Conservation (phyloP, 441 rosid genomes). For the Kokia cookei region DNA sequence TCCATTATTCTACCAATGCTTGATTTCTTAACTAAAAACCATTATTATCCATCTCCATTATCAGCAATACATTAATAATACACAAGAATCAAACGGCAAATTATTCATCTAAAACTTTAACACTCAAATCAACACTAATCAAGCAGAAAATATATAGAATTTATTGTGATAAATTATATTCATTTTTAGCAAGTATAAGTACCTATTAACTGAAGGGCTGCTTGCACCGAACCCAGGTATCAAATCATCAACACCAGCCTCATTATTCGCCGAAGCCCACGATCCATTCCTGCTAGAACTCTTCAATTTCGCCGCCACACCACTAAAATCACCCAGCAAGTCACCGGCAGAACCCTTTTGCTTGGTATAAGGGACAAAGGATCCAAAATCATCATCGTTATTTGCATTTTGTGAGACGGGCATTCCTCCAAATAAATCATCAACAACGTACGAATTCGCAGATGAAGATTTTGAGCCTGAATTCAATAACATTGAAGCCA, state of each 20-base stretch:
- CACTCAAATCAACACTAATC: neutral
- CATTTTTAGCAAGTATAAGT: constrained; percentile 2
- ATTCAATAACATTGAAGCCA: constrained; percentile 39
- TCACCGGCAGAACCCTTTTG: constrained; percentile 38
- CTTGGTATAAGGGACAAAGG: constrained; percentile 35
- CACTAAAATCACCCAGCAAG: constrained; percentile 49
- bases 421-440: constrained; percentile 57
- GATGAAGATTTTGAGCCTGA: constrained; percentile 24
- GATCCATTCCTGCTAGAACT: constrained; percentile 25
- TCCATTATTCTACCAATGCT: neutral
- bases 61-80: neutral
- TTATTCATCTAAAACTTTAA: neutral
- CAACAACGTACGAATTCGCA: constrained; percentile 19
- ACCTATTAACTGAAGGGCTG: constrained; percentile 41
- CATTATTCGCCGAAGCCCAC: constrained; percentile 8
- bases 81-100: neutral
- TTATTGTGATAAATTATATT: neutral
- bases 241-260: constrained; percentile 51
- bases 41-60: neutral
- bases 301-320: constrained; percentile 23
- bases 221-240: constrained; percentile 66
- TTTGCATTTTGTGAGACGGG: constrained; percentile 21
- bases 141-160: constrained; percentile 1
- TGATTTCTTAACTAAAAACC: neutral
- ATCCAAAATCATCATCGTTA: constrained; percentile 39